Conservation (phyloP, 495 filamentous ascomycete genomes). For the Aspergillus ellipticus region DNA sequence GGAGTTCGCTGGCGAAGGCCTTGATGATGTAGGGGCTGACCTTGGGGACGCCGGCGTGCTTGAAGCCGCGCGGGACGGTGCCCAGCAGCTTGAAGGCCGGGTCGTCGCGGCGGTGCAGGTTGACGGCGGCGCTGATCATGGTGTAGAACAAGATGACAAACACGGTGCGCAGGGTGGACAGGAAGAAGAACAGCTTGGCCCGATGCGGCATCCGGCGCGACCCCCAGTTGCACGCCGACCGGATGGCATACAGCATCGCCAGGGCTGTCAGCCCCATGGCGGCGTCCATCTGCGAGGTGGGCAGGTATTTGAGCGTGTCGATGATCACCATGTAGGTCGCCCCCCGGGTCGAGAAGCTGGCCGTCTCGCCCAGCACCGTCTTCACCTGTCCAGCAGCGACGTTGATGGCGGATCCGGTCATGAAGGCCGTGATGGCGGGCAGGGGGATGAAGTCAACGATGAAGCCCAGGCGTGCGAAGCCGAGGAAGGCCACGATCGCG, state of each 20-base stretch:
- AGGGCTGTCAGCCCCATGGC: constrained; percentile 87
- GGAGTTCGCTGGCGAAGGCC: constrained; percentile 60
- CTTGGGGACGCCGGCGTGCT: constrained; percentile 69
- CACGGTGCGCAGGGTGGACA: constrained; percentile 82
- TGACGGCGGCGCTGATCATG: constrained; percentile 82
- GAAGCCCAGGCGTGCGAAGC: constrained; percentile 77
- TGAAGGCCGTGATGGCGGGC: constrained; percentile 89
- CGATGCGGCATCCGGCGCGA: constrained; percentile 66
- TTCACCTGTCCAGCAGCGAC: constrained; percentile 85
- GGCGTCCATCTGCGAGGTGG: constrained; percentile 66
- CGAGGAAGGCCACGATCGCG: constrained; percentile 75
- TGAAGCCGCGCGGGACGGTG: constrained; percentile 75
- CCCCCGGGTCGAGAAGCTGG: constrained; percentile 65
- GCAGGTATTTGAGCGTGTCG: constrained; percentile 76
- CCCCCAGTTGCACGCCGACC: constrained; percentile 58
- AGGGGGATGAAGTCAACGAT: constrained; percentile 95
- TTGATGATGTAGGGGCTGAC: constrained; percentile 61
- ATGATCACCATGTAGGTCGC: constrained; percentile 84
- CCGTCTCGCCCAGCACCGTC: constrained; percentile 76
- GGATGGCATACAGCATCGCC: constrained; percentile 78
- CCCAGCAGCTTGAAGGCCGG: constrained; percentile 65
- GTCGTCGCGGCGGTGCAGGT: constrained; percentile 50
- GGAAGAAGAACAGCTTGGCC: constrained; percentile 79
- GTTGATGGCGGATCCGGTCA: constrained; percentile 94
- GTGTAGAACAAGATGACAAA: constrained; percentile 94